Evolutionary conservation across 345 rosid species (phyloP), one percentile per base, ranked within the genome.

Genomic region (Lepidium didymum): DNA sequence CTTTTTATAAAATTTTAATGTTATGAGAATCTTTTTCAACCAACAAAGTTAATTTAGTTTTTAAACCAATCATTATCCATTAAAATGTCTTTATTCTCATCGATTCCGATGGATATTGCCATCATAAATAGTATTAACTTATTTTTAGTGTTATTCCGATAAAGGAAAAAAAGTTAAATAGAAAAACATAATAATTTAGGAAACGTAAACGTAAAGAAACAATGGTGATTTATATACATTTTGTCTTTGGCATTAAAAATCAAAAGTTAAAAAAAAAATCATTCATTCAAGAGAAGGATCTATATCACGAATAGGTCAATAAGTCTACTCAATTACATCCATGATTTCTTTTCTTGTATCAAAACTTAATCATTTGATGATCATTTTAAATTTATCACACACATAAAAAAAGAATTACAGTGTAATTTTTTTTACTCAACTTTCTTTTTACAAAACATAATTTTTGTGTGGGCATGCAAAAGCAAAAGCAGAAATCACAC

Each of bases 291-390:
- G 50, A 8, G 38, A 36, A 38, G 51, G 38, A 38, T 37, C 14
- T 12, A 37, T 46, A 9, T 46, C 44, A 68, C 72, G 56, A 25
- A 52, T 33, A 16, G 15, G 75, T 62, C 69, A 46, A 55, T 56
- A 45, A 69, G 70, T 72, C 75, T 27, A 63, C 51, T 63, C 76
- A 46, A n/a, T 72, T 72, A 11, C 56, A 55, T 45, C 35, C 51
- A 63, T 36, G 57, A 63, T 57, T 47, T 68, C 23, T 46, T 56
- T 58, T 27, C 45, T 51, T 49, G 60, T 50, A 50, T 69, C 67
- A 64, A 72, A 72, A 3, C 21, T 64, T 56, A 64, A 56, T 72
- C 70, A 72, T 72, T 64, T 56, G 59, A 49, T 33, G 52, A 64
- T 63, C 56, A 71, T 64, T 63, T 55, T 35, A 33, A 16, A 61